Evolutionary conservation across 805 yeast genomes (phyloP).

Genomic region (Ogataea polymorpha): DNA sequence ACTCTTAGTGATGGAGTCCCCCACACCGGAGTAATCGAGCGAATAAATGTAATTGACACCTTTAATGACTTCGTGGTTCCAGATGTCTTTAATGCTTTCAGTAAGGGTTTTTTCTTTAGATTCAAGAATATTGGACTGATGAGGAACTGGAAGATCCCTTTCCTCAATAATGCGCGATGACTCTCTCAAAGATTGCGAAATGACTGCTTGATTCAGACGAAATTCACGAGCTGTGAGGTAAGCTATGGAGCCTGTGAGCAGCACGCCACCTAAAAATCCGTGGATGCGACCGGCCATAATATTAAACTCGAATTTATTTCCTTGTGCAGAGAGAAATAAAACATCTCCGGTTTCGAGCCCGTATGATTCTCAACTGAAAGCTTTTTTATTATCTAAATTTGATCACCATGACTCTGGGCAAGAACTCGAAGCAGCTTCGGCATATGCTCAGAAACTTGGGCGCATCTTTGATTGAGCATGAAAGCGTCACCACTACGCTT

Average conservation of each 20-base stretch:
- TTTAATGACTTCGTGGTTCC: slow-evolving; percentile 71
- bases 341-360: slow-evolving; percentile 10
- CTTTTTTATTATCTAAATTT: slow-evolving; percentile 1
- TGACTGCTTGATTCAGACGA: slow-evolving; percentile 42
- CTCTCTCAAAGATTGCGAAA: slow-evolving; percentile 45
- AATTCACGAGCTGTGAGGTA: slow-evolving; percentile 61
- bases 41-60: slow-evolving; percentile 62
- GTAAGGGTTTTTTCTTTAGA: slow-evolving; percentile 45
- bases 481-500: slow-evolving; percentile 66
- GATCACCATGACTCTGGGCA: slow-evolving; percentile 31
- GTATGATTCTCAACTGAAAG: background rate
- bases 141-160: slow-evolving; percentile 48
- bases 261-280: slow-evolving; percentile 58
- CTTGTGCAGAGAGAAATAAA: background rate
- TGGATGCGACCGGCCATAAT: slow-evolving; percentile 45
- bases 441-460: slow-evolving; percentile 64
- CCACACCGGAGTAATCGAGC: slow-evolving; percentile 21
- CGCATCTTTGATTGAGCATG: slow-evolving; percentile 65
- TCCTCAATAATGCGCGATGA: slow-evolving; percentile 51
- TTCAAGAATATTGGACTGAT: slow-evolving; percentile 40
- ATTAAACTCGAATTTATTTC: background rate
- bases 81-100: slow-evolving; percentile 71
- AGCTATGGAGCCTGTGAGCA: slow-evolving; percentile 59
- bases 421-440: slow-evolving; percentile 50
- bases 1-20: slow-evolving; percentile 12